Evolutionary conservation across 805 yeast genomes (phyloP).

Genomic region (Starmerella riodocensis): DNA sequence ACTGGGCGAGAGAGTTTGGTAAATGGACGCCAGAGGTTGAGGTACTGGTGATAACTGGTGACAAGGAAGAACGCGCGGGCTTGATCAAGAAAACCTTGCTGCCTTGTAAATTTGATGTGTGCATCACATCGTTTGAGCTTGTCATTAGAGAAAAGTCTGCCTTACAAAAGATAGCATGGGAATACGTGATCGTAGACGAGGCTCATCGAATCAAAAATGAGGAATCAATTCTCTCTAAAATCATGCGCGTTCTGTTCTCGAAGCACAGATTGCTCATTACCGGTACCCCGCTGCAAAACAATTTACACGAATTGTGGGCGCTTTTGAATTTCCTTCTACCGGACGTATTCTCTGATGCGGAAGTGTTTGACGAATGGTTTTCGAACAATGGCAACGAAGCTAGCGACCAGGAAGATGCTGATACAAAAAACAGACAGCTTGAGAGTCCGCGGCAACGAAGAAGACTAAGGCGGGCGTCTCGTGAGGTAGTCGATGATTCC

Average conservation of each 20-base stretch:
- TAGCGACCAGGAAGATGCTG: constrained; percentile 8
- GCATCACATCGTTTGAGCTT: constrained; percentile 85
- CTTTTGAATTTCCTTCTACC: constrained; percentile 78
- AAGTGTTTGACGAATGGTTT: constrained; percentile 86
- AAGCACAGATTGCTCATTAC: constrained; percentile 75
- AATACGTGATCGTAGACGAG: constrained; percentile 85
- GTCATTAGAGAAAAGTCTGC: constrained; percentile 76
- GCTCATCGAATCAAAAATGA: constrained; percentile 96
- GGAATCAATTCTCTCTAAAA: constrained; percentile 78
- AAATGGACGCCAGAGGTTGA: constrained; percentile 93
- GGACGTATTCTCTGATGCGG: constrained; percentile 88
- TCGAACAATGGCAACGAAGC: constrained; percentile 3
- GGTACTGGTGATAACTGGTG: constrained; percentile 74
- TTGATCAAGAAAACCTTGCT: constrained; percentile 47
- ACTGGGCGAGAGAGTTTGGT: constrained; percentile 89
- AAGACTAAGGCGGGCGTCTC: too few relatives aligned
- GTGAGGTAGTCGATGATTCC: too few relatives aligned
- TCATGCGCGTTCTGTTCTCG: constrained; percentile 77
- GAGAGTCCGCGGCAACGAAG: too few relatives aligned
- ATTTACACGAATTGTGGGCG: constrained; percentile 94
- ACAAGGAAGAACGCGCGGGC: constrained; percentile 58
- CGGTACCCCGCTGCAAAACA: constrained; percentile 92
- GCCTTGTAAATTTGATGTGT: constrained; percentile 71
- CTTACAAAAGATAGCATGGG: constrained; percentile 77
- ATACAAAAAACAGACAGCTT: constrained; percentile 1